Evolutionary conservation across 139 green algal species (phyloP).

Genomic region (Coelastrella sp.): DNA sequence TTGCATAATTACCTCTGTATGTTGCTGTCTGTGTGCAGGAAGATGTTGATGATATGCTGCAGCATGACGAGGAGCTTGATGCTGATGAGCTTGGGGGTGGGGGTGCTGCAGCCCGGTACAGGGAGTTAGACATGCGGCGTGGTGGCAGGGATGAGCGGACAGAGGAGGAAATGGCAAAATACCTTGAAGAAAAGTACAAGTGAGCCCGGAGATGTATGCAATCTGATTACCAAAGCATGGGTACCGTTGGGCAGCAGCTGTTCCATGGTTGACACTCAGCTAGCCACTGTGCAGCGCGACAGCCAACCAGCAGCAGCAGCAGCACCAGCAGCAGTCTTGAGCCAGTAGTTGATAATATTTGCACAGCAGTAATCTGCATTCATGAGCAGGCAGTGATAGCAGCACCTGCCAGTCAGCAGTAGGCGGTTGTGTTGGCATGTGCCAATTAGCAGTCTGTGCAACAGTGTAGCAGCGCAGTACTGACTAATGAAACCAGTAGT

Average conservation of each 20-base stretch:
- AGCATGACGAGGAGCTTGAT: constrained; percentile 67
- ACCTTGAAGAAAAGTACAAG: constrained; percentile 88
- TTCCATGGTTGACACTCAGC: background rate
- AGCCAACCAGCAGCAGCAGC: background rate
- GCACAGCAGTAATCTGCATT: too few species aligned
- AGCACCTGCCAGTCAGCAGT: too few species aligned
- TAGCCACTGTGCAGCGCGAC: too few species aligned
- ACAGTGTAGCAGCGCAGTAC: too few species aligned
- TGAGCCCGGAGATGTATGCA: background rate
- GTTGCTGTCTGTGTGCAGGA: constrained; percentile 60
- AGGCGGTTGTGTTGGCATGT: too few species aligned
- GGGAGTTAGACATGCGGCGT: constrained; percentile 45
- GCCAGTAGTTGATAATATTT: too few species aligned
- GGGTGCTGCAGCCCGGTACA: constrained; percentile 18
- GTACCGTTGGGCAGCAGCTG: background rate
- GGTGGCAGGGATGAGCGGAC: constrained; percentile 65
- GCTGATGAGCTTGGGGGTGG: constrained; percentile 40
- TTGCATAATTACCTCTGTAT: background rate
- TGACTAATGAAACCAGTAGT: too few species aligned
- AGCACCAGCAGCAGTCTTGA: background rate
- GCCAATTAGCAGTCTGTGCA: too few species aligned
- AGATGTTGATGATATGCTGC: constrained; percentile 83
- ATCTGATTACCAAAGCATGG: too few species aligned
- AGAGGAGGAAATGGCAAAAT: constrained; percentile 87
- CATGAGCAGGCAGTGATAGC: too few species aligned